Evolutionary conservation across 306 rosid species (phyloP).

Genomic region (Prunus mume): DNA sequence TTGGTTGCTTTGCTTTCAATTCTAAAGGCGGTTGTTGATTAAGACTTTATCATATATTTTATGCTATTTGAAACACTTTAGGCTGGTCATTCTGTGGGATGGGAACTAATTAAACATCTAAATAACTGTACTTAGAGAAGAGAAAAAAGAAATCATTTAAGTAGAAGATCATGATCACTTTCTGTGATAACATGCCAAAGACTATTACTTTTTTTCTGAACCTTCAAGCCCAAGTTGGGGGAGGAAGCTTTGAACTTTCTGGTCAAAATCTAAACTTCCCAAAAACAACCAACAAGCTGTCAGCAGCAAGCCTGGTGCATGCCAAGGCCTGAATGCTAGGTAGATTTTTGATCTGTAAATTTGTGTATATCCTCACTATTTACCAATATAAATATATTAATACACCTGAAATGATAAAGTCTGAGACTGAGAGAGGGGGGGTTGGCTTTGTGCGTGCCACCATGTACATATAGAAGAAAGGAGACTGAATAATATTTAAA

Average conservation of each 20-base stretch:
- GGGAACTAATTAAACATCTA: background rate
- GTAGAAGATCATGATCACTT: background rate
- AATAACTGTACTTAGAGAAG: background rate
- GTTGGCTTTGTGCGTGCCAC: constrained; percentile 4
- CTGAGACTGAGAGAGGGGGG: background rate
- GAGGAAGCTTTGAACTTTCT: background rate
- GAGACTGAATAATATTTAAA: background rate
- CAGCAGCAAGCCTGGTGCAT: background rate
- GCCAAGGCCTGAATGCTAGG: background rate
- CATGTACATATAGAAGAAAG: background rate
- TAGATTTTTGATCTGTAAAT: background rate
- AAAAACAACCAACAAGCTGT: background rate
- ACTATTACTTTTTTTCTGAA: background rate
- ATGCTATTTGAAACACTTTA: background rate
- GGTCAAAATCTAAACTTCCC: background rate
- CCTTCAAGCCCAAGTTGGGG: background rate
- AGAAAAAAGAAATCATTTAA: background rate
- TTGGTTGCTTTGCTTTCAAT: constrained; percentile 3
- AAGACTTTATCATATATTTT: background rate
- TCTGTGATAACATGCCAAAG: constrained; percentile 6
- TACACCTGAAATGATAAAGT: background rate
- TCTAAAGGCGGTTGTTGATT: background rate
- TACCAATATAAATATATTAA: background rate
- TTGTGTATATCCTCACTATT: background rate
- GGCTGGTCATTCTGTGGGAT: background rate